Percentiles rank a stretch among this genome's conserved stretches.
phyloP scores from a whole-genome alignment of 441 rosid species.

The Gossypium laxum region DNA sequence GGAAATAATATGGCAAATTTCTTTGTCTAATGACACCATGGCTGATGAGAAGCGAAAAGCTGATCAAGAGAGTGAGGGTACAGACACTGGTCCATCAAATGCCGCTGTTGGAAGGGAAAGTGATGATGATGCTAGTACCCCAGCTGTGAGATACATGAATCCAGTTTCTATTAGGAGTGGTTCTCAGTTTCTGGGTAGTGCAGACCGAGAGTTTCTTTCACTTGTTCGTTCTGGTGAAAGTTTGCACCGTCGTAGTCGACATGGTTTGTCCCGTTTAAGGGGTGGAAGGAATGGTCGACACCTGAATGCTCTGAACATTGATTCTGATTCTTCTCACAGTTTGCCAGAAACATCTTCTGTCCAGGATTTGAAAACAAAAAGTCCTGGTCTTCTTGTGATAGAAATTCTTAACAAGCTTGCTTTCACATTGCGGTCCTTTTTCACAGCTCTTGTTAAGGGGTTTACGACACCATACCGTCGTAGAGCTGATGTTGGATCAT shows the following conservation, averaged over 20 bases:
- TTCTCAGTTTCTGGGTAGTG: constrained; percentile 70
- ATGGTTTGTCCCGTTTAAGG: constrained; percentile 73
- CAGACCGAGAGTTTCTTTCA: constrained; percentile 71
- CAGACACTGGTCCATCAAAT: constrained; percentile 51
- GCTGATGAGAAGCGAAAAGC: constrained; percentile 51
- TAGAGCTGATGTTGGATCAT: constrained; percentile 66
- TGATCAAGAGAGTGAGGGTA: constrained; percentile 50
- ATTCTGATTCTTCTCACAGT: constrained; percentile 51
- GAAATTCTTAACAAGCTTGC: constrained; percentile 76
- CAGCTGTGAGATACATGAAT: constrained; percentile 66
- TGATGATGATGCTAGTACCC: constrained; percentile 64
- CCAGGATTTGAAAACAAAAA: constrained; percentile 64
- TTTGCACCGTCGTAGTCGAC: constrained; percentile 72
- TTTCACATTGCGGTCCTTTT: constrained; percentile 62
- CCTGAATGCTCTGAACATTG: constrained; percentile 64
- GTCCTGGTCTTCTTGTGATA: constrained; percentile 55
- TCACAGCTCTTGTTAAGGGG: constrained; percentile 84
- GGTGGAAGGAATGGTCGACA: constrained; percentile 87
- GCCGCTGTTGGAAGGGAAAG: constrained; percentile 70
- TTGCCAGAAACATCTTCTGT: constrained; percentile 48
- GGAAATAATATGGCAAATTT: constrained; percentile 80
- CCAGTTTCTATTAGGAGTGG: constrained; percentile 64
- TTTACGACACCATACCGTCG: constrained; percentile 88
- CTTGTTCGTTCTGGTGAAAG: constrained; percentile 73
- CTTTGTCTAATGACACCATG: constrained; percentile 61